A percentile compares a stretch with the other conserved stretches of the same genome.
These are phyloP conservation scores for Ailanthus altissimus DNA, from an alignment of 345 rosid genomes.

Conservation along the genomic window DNA sequence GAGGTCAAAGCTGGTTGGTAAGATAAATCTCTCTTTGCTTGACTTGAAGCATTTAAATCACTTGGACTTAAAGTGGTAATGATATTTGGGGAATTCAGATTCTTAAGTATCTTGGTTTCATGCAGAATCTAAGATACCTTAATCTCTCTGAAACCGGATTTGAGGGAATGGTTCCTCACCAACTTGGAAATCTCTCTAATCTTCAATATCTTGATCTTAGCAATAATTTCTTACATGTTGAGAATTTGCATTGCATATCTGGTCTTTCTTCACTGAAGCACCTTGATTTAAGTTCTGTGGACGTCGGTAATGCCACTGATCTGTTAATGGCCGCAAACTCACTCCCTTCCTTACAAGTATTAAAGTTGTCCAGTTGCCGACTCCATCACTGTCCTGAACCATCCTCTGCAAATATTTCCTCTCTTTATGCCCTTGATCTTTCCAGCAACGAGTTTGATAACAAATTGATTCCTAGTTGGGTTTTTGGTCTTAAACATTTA, in stretches of 20 bases:
- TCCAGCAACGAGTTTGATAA: neutral
- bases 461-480: conserved; percentile 18
- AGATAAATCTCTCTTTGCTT: conserved; percentile 25
- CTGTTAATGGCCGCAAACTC: conserved; percentile 23
- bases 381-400: neutral
- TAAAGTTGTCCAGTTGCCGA: neutral
- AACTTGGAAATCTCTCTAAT: conserved; percentile 34
- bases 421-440: conserved; percentile 32
- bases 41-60: conserved; percentile 24
- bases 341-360: conserved; percentile 21
- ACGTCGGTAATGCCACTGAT: neutral
- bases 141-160: conserved; percentile 26
- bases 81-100: conserved; percentile 6
- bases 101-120: conserved; percentile 14
- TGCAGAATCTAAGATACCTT: conserved; percentile 18
- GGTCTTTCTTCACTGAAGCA: conserved; percentile 20
- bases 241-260: conserved; percentile 30
- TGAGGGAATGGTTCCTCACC: conserved; percentile 25
- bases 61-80: conserved; percentile 30
- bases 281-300: conserved; percentile 23
- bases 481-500: conserved; percentile 20
- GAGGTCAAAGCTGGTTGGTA: conserved; percentile 17
- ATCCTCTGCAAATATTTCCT: conserved; percentile 16
- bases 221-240: neutral
- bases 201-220: conserved; percentile 20